These are phyloP conservation scores for Exophiala oligosperma DNA, from an alignment of 2,329 filamentous ascomycete species.

Conservation along the genomic window DNA sequence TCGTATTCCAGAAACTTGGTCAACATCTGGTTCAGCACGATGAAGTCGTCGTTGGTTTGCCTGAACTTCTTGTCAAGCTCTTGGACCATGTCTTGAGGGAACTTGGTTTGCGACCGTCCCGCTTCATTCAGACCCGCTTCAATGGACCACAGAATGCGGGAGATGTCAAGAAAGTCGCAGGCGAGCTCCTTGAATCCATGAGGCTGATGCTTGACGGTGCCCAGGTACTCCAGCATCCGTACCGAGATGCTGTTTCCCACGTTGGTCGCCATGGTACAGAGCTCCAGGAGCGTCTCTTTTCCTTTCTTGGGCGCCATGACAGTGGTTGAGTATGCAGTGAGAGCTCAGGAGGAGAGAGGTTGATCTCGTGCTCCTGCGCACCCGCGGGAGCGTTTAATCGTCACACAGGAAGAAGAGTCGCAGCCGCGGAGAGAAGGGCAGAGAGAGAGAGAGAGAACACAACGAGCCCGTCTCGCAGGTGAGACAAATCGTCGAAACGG, in stretches of 20 bases:
- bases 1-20: conserved; percentile 63
- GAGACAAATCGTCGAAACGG: neutral
- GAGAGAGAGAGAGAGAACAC: neutral
- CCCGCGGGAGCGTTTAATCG: neutral
- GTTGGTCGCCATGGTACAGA: conserved; percentile 60
- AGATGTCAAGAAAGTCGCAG: conserved; percentile 66
- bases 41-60: conserved; percentile 61
- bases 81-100: conserved; percentile 61
- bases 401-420: neutral
- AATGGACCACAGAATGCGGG: conserved; percentile 66
- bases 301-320: conserved; percentile 26
- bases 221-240: conserved; percentile 64
- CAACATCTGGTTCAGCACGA: conserved; percentile 63
- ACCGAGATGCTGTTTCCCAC: conserved; percentile 65
- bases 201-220: conserved; percentile 55
- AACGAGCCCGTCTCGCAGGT: neutral
- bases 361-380: neutral
- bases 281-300: conserved; percentile 45
- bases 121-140: conserved; percentile 64
- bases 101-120: conserved; percentile 50
- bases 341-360: neutral
- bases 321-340: neutral
- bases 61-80: conserved; percentile 66
- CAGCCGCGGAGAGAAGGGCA: neutral
- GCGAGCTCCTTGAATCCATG: conserved; percentile 61